A percentile compares a stretch with the other conserved stretches of the same genome.
Evolutionary conservation across 331 rosid species (phyloP).

Genomic region (Acacia concinna): DNA sequence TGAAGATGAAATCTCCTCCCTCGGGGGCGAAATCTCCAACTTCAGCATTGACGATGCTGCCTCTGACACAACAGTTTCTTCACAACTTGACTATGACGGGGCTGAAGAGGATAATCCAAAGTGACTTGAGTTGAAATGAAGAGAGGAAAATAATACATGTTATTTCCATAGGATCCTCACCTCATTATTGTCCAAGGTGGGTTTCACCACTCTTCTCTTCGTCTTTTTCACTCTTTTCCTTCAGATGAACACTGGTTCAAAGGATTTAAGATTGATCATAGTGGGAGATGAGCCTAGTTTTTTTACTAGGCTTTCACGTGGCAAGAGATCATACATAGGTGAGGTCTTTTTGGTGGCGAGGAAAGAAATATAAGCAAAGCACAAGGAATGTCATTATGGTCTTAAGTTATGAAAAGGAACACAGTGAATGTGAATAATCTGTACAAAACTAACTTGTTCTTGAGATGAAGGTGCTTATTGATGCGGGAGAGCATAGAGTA

Average conservation of each 20-base stretch:
- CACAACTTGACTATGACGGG: constrained; percentile 51
- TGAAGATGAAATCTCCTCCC: constrained; percentile 76
- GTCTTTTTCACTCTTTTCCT: not conserved
- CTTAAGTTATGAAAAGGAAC: constrained; percentile 23
- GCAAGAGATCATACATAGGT: constrained; percentile 19
- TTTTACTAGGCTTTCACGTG: not conserved
- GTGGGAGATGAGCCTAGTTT: constrained; percentile 31
- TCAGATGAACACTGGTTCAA: not conserved
- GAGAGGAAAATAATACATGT: not conserved
- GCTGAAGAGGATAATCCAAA: not conserved
- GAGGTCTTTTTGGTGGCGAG: constrained; percentile 14
- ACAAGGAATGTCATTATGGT: not conserved
- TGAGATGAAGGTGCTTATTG: constrained; percentile 20
- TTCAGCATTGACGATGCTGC: constrained; percentile 71
- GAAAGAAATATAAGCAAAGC: constrained; percentile 6
- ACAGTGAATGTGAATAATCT: constrained; percentile 41
- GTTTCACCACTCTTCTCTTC: not conserved
- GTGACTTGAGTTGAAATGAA: not conserved
- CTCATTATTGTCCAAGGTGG: not conserved
- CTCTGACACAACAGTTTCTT: constrained; percentile 78
- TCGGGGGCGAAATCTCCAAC: constrained; percentile 70
- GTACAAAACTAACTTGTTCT: constrained; percentile 40
- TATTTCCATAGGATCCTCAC: not conserved
- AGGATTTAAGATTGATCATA: not conserved
- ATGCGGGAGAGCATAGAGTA: not conserved